Evolutionary conservation across 495 filamentous ascomycete species (phyloP), one percentile per base, ranked within the genome.

Genomic region (Oleoguttula mirabilis): DNA sequence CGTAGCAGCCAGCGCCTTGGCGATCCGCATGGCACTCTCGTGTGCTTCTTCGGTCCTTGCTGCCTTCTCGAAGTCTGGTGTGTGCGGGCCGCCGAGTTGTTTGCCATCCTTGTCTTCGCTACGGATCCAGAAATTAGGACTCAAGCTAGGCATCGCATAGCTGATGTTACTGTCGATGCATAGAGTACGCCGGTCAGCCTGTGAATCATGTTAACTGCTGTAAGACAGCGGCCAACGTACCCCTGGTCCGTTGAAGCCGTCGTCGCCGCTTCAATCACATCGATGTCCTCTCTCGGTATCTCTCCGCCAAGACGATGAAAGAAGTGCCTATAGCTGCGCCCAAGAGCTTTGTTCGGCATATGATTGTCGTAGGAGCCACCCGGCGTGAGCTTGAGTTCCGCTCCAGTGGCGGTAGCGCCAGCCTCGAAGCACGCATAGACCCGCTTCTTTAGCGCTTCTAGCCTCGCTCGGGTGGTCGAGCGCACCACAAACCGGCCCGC

Each of bases 91-190:
- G 12, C 50, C 50, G 7, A 44, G 40, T 28, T 48, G 45, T 23
- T 53, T 35, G 6, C 50, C 50, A 17, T 37, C 36, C 3, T 39
- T 16, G 31, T 36, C 35, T 17, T 44, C 50, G 27, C 45, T 48
- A 5, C 45, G 39, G 10, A 84, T 80, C 3, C 60, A 61, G 46
- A 82, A 80, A 31, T 71, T 69, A 1, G 68, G 63, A 45, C 67
- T 74, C 14, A 84, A 48, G 24, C 72, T 77, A 16, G 79, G 80
- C 49, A 78, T 67, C 1, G 69, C 66, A 50, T 80, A 71, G 53
- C 73, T 77, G 45, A 84, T 66, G 51, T 82, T 70, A 0, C 77
- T n/a, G n/a, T n/a, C n/a, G n/a, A n/a, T n/a, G 23, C 31, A 11
- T 27, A 22, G 8, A 12, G 25, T 2, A 12, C 23, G 11, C 31